Evolutionary conservation across 176 grass and related monocot genomes (phyloP).

Genomic region (Themeda triandra): DNA sequence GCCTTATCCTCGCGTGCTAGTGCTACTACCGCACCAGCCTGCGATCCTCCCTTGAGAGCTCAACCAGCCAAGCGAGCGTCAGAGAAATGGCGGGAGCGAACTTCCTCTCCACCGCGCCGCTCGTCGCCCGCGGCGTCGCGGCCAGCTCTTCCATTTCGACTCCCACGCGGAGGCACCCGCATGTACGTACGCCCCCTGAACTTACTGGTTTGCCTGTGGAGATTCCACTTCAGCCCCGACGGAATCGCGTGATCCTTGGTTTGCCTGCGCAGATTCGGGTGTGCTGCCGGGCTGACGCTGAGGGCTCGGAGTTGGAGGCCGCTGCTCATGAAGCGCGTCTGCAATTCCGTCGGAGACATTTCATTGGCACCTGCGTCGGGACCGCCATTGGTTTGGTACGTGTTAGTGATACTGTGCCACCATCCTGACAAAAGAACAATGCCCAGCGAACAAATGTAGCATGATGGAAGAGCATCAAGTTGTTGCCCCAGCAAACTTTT

Average conservation of each 20-base stretch:
- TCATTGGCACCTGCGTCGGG: slow-evolving; percentile 43
- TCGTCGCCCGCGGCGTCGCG: slow-evolving; percentile 17
- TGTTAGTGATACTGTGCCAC: neutral
- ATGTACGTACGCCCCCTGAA: slow-evolving; percentile 8
- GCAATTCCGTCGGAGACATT: slow-evolving; percentile 44
- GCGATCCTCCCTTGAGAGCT: neutral
- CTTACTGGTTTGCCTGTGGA: neutral
- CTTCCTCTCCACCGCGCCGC: slow-evolving; percentile 43
- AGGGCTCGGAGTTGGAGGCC: neutral
- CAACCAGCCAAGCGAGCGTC: neutral
- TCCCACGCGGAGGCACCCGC: slow-evolving; percentile 18
- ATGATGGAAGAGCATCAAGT: neutral
- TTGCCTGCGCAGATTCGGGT: slow-evolving; percentile 1
- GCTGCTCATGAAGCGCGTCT: slow-evolving; percentile 1
- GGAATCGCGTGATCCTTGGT: too few species aligned
- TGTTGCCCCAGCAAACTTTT: neutral
- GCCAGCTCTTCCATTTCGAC: neutral
- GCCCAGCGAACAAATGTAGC: neutral
- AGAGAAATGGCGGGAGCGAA: slow-evolving; percentile 56
- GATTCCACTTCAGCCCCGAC: neutral
- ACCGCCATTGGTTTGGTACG: slow-evolving; percentile 60
- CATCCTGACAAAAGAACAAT: neutral
- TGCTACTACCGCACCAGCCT: neutral
- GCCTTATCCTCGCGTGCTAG: slow-evolving; percentile 41
- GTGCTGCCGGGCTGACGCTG: slow-evolving; percentile 32